Evolutionary conservation across 2,329 filamentous ascomycete genomes (phyloP), one percentile per base, ranked within the genome.

Genomic region (Bipolaris bicolor): DNA sequence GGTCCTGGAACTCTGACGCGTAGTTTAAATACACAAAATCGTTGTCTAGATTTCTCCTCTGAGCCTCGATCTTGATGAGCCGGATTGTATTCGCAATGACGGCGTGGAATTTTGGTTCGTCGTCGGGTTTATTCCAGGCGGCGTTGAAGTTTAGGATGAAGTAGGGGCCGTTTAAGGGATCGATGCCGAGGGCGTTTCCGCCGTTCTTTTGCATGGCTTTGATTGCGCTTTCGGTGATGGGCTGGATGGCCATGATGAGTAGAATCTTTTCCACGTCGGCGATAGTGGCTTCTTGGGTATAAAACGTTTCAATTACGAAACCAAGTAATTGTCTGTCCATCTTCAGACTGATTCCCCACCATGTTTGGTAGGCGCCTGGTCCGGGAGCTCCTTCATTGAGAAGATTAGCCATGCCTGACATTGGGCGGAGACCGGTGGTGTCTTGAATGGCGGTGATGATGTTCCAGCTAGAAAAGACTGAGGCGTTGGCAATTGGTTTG

Each of bases 1-100:
- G 70, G 57, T 78, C 71, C 59, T 82, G 78, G 49, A 69, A 76
- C 57, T 71, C 65, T 41, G 55, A 60, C 3, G 58, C 62, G 15
- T 65, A 63, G n/a, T 63, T 63, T 11, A 65, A 33, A 36, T 64
- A 64, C 2, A 62, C 20, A 22, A 58, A 64, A 36, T 60, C 52
- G 15, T 64, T 61, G 20, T 61, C 57, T 0, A 63, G 34, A 7
- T 47, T 44, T 22, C 50, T 49, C 16, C 22, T 55, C 31, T 48
- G 49, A 2, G 60, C 63, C 37, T 62, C 59, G 1, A 45, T 53
- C 10, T 57, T 58, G 10, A 59, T 43, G 1, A 46, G 24, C 1
- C 52, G 33, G 13, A 62, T 55, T 10, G 58, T 51, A 3, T 52
- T 47, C 3, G 52, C 52, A 31, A 62, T 58, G 2, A 57, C 58